These are phyloP conservation scores for Ceratocystis cubensis DNA, from an alignment of 2,329 filamentous ascomycete genomes.

Conservation along the genomic window DNA sequence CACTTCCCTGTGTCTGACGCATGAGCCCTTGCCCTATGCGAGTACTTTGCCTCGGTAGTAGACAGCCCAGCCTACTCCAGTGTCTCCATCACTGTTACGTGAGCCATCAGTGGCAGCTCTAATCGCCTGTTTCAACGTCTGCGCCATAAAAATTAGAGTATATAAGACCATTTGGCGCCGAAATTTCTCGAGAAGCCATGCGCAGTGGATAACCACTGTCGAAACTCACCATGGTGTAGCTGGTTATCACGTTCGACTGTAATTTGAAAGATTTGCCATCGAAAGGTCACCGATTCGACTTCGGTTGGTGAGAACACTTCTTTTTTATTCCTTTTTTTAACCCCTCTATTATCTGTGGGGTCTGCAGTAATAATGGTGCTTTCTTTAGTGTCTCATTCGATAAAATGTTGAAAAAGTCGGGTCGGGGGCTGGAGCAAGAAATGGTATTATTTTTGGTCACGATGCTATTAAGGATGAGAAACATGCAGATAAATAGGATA, in stretches of 20 bases:
- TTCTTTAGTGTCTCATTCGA: not conserved
- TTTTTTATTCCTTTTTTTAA: not conserved
- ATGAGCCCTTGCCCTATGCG: too few species aligned
- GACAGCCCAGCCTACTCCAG: too few species aligned
- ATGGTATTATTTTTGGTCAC: not conserved
- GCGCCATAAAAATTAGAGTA: too few species aligned
- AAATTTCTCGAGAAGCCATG: not conserved
- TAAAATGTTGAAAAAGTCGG: not conserved
- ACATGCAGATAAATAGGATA: not conserved
- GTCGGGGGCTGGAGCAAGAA: not conserved
- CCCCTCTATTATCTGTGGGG: not conserved
- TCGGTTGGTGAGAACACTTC: slow-evolving; percentile 19
- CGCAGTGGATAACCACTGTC: slow-evolving; percentile 14
- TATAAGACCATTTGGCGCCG: too few species aligned
- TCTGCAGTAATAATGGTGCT: not conserved
- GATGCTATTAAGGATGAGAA: slow-evolving; percentile 4
- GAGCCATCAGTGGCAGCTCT: too few species aligned
- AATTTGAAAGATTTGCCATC: slow-evolving; percentile 18
- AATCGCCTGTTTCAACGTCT: too few species aligned
- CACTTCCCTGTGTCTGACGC: too few species aligned
- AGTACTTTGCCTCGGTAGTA: too few species aligned
- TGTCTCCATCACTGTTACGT: too few species aligned
- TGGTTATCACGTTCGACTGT: slow-evolving; percentile 21
- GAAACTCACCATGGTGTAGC: slow-evolving; percentile 20
- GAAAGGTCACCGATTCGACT: slow-evolving; percentile 20